Conservation (phyloP, 2,329 filamentous ascomycete genomes). For the Aaosphaeria arxii region DNA sequence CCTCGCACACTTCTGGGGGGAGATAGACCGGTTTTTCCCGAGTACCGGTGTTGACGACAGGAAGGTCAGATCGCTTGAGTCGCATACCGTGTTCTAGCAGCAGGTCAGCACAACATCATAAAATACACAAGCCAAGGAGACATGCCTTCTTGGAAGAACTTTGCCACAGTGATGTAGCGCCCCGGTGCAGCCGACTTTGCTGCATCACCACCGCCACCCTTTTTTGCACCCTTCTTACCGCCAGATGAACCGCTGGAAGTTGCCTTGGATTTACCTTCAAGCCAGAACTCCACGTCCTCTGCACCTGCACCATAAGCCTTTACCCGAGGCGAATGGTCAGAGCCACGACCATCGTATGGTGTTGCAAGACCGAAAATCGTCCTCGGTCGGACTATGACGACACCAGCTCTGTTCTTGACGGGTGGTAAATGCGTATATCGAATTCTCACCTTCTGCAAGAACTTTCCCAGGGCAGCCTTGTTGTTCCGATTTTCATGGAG, state of each 20-base stretch:
- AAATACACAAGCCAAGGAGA: neutral
- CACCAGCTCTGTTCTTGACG: constrained; percentile 28
- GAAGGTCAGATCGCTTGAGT: constrained; percentile 11
- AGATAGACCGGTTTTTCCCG: constrained; percentile 21
- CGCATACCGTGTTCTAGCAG: constrained; percentile 8
- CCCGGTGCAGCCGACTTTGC: constrained; percentile 4
- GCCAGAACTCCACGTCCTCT: constrained; percentile 21
- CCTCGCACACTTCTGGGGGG: constrained; percentile 20
- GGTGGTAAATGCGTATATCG: constrained; percentile 33
- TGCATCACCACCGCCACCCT: constrained; percentile 3
- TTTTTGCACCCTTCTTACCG: constrained; percentile 9
- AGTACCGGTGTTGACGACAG: constrained; percentile 21
- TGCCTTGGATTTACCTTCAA: constrained; percentile 8
- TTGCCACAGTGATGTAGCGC: constrained; percentile 16
- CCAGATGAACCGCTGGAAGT: constrained; percentile 1
- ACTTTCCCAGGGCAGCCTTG: constrained; percentile 24
- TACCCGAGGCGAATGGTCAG: constrained; percentile 13
- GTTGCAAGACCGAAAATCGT: constrained; percentile 39
- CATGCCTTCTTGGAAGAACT: constrained; percentile 15
- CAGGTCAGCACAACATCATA: neutral
- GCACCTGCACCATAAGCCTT: constrained; percentile 13
- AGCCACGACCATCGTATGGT: constrained; percentile 30
- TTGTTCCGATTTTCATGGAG: constrained; percentile 6
- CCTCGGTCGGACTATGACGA: constrained; percentile 36
- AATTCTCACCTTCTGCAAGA: constrained; percentile 37